Evolutionary conservation across 2,329 filamentous ascomycete genomes (phyloP).

Genomic region (Penicillium sp.): DNA sequence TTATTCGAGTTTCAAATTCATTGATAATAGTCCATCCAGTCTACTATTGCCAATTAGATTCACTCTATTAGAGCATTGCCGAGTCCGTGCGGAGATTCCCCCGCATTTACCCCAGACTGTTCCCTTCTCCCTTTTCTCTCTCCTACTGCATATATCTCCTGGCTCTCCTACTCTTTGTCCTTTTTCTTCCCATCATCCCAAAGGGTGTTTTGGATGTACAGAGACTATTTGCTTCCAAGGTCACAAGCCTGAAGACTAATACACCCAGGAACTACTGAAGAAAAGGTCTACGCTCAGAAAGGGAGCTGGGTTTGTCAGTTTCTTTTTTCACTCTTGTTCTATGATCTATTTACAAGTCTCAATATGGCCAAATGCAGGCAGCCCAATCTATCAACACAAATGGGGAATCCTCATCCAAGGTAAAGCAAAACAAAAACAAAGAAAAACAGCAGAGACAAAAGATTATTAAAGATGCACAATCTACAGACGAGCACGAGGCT

Average conservation of each 20-base stretch:
- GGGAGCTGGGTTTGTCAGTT: neutral
- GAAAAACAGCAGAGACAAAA: neutral
- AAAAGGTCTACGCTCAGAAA: neutral
- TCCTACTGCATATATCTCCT: slow-evolving; percentile 1
- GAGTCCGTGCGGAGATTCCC: slow-evolving; percentile 7
- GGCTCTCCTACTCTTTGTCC: neutral
- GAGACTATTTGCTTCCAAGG: neutral
- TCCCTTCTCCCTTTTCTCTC: neutral
- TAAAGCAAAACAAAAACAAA: slow-evolving; percentile 5
- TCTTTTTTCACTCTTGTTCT: slow-evolving; percentile 16
- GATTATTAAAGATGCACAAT: neutral
- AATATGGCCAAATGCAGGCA: neutral
- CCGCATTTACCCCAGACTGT: slow-evolving; percentile 18
- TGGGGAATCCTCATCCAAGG: slow-evolving; percentile 15
- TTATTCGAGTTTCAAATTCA: too few relatives aligned
- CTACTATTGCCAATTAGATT: slow-evolving; percentile 9
- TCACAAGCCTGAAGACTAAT: neutral
- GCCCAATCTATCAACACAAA: slow-evolving; percentile 15
- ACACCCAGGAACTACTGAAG: neutral
- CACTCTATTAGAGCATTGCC: slow-evolving; percentile 7
- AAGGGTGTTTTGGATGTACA: neutral
- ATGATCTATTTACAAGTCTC: slow-evolving; percentile 23
- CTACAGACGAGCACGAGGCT: slow-evolving; percentile 28
- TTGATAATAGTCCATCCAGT: too few relatives aligned
- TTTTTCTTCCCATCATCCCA: neutral